These are phyloP conservation scores for Galeopsis tetrahit DNA, from an alignment of 257 asterid genomes.

Conservation along the genomic window DNA sequence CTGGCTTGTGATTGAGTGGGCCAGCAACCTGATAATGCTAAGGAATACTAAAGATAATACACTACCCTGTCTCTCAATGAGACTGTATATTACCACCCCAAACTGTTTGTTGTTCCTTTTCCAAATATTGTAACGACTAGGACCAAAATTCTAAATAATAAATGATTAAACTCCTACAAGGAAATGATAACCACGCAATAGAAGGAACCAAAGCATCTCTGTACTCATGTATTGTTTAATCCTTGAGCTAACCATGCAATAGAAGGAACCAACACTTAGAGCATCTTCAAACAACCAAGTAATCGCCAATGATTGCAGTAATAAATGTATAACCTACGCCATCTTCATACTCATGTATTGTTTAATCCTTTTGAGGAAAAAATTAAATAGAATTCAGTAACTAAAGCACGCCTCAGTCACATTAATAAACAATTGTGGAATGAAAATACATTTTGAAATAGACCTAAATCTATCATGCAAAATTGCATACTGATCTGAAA, in stretches of 20 bases:
- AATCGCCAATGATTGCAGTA: slow-evolving; percentile 12
- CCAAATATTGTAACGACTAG: background rate
- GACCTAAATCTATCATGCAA: background rate
- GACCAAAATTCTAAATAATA: background rate
- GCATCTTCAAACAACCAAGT: slow-evolving; percentile 7
- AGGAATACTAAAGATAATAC: slow-evolving; percentile 45
- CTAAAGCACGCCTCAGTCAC: slow-evolving; percentile 1
- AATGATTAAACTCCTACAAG: slow-evolving; percentile 23
- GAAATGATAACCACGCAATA: slow-evolving; percentile 6
- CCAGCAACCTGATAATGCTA: slow-evolving; percentile 77
- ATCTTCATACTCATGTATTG: background rate
- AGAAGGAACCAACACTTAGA: background rate
- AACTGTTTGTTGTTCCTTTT: background rate
- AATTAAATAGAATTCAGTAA: background rate
- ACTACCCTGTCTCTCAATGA: background rate
- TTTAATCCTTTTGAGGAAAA: background rate
- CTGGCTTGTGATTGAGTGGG: slow-evolving; percentile 72
- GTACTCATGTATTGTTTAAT: background rate
- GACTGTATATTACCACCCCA: background rate
- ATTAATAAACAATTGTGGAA: background rate
- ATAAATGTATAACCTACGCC: background rate
- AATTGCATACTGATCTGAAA: background rate
- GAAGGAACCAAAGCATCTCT: background rate
- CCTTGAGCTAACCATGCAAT: background rate
- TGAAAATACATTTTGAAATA: background rate